phyloP scores from a whole-genome alignment of 768 basidiomycete genomes.

The Strobilomyces dryophilus region DNA sequence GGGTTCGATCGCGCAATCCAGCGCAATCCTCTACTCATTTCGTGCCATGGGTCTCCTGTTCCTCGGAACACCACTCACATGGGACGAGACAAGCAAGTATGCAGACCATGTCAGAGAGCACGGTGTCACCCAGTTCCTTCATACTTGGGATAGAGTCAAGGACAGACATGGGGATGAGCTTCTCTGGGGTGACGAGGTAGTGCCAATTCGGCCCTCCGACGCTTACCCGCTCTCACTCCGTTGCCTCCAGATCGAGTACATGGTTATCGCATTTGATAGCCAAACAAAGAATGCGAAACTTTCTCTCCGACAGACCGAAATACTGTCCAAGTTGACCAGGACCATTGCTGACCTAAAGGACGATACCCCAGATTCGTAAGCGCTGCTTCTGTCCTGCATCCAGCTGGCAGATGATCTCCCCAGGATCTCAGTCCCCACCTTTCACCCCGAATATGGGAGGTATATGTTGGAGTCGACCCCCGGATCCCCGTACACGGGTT shows the following conservation, averaged over 20 bases:
- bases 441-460: conserved; percentile 97
- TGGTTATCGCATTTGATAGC: conserved; percentile 86
- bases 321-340: conserved; percentile 70
- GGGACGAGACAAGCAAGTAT: conserved; percentile 85
- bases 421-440: conserved; percentile 78
- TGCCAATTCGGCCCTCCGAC: conserved; percentile 10
- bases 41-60: conserved; percentile 82
- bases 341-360: conserved; percentile 64
- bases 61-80: conserved; percentile 88
- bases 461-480: conserved; percentile 99
- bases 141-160: conserved; percentile 91
- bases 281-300: conserved; percentile 75
- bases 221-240: conserved; percentile 7
- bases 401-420: neutral
- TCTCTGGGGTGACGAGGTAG: conserved; percentile 98
- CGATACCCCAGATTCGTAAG: conserved; percentile 51
- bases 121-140: conserved; percentile 92
- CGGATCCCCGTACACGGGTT: conserved; percentile 90
- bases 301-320: conserved; percentile 94
- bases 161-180: conserved; percentile 87
- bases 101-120: conserved; percentile 88
- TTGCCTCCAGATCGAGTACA: conserved; percentile 79
- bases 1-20: conserved; percentile 7
- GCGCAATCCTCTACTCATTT: conserved; percentile 1
- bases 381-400: conserved; percentile 5